Percentiles rank a stretch among this genome's conserved stretches.
phyloP scores from a whole-genome alignment of 495 filamentous ascomycete species.

The Poronia punctata region DNA sequence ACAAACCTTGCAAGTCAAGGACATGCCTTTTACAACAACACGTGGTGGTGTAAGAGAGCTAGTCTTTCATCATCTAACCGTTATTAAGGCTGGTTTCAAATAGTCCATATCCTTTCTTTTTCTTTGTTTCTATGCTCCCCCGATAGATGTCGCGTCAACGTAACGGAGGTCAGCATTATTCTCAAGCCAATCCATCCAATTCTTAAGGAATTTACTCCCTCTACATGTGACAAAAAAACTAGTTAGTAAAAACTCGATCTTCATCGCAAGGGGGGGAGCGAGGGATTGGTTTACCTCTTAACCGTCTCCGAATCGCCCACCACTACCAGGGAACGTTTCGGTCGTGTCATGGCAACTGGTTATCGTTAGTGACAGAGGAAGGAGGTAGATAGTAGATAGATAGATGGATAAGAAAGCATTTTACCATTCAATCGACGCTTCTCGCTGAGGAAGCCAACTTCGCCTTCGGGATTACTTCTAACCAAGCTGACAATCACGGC shows the following conservation, averaged over 20 bases:
- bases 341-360: conserved; percentile 89
- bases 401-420: conserved; percentile 19
- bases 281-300: conserved; percentile 51
- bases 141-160: conserved; percentile 58
- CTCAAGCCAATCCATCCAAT: conserved; percentile 86
- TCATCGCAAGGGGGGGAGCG: conserved; percentile 1
- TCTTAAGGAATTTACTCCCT: conserved; percentile 76
- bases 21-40: too few relatives aligned
- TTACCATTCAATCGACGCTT: conserved; percentile 85
- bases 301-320: conserved; percentile 93
- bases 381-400: background rate
- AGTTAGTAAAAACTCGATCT: conserved; percentile 12
- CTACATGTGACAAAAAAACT: conserved; percentile 11
- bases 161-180: conserved; percentile 80
- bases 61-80: too few relatives aligned
- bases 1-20: too few relatives aligned
- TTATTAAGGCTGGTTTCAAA: too few relatives aligned
- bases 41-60: too few relatives aligned
- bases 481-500: conserved; percentile 88
- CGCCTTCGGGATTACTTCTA: conserved; percentile 74
- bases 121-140: conserved; percentile 8
- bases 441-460: conserved; percentile 93
- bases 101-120: background rate
- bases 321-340: conserved; percentile 81
- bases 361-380: conserved; percentile 8